Base-by-base conservation (phyloP, 306 rosid genomes). In the Purshia tridentata region DNA sequence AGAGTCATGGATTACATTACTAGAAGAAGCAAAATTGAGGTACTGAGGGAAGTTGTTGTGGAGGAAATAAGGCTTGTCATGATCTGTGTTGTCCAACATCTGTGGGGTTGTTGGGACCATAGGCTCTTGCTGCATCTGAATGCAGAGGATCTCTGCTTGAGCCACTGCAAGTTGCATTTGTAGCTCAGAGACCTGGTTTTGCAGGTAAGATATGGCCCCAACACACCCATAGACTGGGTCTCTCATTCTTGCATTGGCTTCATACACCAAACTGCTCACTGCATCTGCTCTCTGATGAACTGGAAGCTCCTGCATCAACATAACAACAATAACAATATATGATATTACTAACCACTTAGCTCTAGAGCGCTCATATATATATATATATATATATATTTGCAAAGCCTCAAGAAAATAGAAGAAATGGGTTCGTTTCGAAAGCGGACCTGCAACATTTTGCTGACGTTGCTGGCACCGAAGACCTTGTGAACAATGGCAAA, bases 141-240 rank as follows among this genome's bases (percentile, higher is more conserved):
- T 80, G 82, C 96, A 89, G 42, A 91, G 90, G 22, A 94, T 89
- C 85, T 94, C 97, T 15, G 98, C 92, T 52, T 94, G 92, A 58
- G 95, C 98, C 61, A 91, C 85, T 3, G 98, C 95, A 12, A 94
- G 91, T 67, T 94, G 96, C 98, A 89, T 94, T 71, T 94, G 95
- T 16, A 94, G 91, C 74, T 94, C 91, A 4, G 97, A 84, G 19
- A 91, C 97, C 63, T 94, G 93, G 71, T 84, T 91, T 70, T 94
- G 98, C 15, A 94, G 72, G 78, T 71, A 85, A 0, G 96, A 89
- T 48, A 94, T 89, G 52, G 89, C 96, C 69, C 98, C 97, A 16
- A 89, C 97, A 23, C 97, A 89, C 0, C 98, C 98, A 16, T 91
- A 93, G 7, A 93, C 97, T 2, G 98, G 98, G 80, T 93, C 96